Evolutionary conservation across 257 asterid species (phyloP), one percentile per base, ranked within the genome.

Genomic region (Paulownia fortunei): DNA sequence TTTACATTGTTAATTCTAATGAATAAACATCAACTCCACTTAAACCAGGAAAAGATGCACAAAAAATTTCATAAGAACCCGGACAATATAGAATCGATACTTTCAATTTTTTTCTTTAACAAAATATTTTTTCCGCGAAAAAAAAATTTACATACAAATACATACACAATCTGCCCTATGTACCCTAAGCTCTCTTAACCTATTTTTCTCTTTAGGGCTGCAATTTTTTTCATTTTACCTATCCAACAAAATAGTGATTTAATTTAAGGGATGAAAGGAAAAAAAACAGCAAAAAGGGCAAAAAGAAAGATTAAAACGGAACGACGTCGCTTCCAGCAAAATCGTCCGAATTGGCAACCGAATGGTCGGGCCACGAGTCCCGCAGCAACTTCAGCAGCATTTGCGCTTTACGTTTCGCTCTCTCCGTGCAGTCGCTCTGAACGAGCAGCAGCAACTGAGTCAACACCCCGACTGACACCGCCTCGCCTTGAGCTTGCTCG

Each of bases 351-450:
- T 89, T 88, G 30, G 80, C 92, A 18, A 86, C 18, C 0, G 97
- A 83, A 24, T 89, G 88, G 11, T 82, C 80, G 21, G 99, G 97
- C 98, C 98, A 96, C 74, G 97, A 88, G 83, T 90, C 87, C 19
- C 97, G 86, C 19, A 96, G 85, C 79, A 86, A 69, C 88, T 96
- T 96, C 76, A 96, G 85, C 79, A 96, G 86, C 97, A 92, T 88
- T 77, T 96, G 98, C 59, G 99, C 98, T 81, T 96, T 96, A 41
- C 97, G 86, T 69, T 96, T 96, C 3, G 98, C 99, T 18, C 99
- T 90, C 71, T 88, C 98, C 77, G 99, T 96, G 86, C 99, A 96
- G 74, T 90, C 99, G 89, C 98, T 93, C 84, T 96, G 99, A 2
- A 96, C 96, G 13, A 96, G 85, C 36, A 96, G 80, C 36, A 96